Conservation (phyloP, 495 filamentous ascomycete genomes). For the Aspergillus hancockii region DNA sequence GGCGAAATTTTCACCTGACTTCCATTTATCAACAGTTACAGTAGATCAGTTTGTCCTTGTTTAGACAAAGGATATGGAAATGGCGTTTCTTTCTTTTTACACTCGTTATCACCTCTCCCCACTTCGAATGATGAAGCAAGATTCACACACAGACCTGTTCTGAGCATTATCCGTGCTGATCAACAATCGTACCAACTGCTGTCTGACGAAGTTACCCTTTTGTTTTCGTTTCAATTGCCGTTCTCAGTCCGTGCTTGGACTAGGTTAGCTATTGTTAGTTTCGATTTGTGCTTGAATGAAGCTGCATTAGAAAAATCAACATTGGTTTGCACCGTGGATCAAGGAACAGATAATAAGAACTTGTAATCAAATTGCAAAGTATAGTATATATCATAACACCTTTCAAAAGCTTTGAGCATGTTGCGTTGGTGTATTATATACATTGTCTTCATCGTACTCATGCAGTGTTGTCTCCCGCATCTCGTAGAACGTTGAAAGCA, state of each 20-base stretch:
- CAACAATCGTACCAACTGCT: slow-evolving; percentile 52
- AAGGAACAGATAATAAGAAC: not conserved
- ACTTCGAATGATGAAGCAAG: slow-evolving; percentile 51
- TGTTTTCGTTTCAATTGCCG: not conserved
- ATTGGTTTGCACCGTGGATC: too few species aligned
- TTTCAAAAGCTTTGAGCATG: not conserved
- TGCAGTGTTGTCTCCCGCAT: slow-evolving; percentile 30
- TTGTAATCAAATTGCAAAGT: too few species aligned
- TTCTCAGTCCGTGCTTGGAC: too few species aligned
- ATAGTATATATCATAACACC: not conserved
- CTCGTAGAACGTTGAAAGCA: slow-evolving; percentile 10
- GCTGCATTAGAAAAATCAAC: too few species aligned
- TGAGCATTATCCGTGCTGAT: slow-evolving; percentile 47
- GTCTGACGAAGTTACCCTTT: slow-evolving; percentile 40
- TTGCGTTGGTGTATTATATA: not conserved
- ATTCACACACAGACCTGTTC: slow-evolving; percentile 60
- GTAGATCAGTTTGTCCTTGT: too few species aligned
- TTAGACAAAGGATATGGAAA: too few species aligned
- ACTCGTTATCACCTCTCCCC: not conserved
- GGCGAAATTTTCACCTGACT: too few species aligned
- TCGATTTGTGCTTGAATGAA: too few species aligned
- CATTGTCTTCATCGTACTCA: not conserved
- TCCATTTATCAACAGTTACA: too few species aligned
- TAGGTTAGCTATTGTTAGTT: too few species aligned
- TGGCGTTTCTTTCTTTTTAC: too few species aligned